phyloP scores from a whole-genome alignment of 805 yeast genomes.

The Metschnikowia lachancei region DNA sequence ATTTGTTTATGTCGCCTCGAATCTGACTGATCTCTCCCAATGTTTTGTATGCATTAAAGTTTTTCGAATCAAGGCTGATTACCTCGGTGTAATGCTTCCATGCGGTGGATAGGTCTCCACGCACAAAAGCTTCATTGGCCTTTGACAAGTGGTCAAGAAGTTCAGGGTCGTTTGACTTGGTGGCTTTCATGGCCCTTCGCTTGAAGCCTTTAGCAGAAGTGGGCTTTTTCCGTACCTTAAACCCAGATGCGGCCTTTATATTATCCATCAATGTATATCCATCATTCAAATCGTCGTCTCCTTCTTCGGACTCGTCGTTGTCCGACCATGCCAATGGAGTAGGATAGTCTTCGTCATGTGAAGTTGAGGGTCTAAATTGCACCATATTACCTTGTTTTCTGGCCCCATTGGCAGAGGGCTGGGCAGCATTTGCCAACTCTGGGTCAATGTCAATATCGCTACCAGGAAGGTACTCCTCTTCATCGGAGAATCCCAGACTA shows the following conservation, averaged over 20 bases:
- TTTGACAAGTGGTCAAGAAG: constrained; percentile 60
- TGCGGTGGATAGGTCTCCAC: constrained; percentile 58
- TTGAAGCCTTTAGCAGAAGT: constrained; percentile 36
- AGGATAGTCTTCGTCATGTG: constrained; percentile 16
- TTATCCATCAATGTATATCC: constrained; percentile 57
- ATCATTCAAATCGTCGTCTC: constrained; percentile 41
- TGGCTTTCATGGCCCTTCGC: constrained; percentile 36
- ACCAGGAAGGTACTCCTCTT: constrained; percentile 12
- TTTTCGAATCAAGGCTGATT: constrained; percentile 71
- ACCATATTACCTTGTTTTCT: not conserved
- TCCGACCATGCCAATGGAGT: constrained; percentile 22
- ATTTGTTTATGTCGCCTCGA: constrained; percentile 64
- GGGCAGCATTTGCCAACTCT: constrained; percentile 5
- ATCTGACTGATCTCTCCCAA: constrained; percentile 78
- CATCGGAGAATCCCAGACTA: constrained; percentile 13
- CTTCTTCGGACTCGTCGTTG: constrained; percentile 24
- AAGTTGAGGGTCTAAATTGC: not conserved
- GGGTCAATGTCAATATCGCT: constrained; percentile 17
- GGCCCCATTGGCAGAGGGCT: not conserved
- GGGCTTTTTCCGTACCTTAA: constrained; percentile 44
- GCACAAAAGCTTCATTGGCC: constrained; percentile 80
- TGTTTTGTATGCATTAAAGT: constrained; percentile 82
- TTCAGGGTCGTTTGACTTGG: constrained; percentile 64
- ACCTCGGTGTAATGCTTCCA: constrained; percentile 62
- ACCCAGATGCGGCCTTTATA: constrained; percentile 64